These are phyloP conservation scores for Phalaenopsis equestris DNA, from an alignment of 106 monocot species.

Conservation along the genomic window DNA sequence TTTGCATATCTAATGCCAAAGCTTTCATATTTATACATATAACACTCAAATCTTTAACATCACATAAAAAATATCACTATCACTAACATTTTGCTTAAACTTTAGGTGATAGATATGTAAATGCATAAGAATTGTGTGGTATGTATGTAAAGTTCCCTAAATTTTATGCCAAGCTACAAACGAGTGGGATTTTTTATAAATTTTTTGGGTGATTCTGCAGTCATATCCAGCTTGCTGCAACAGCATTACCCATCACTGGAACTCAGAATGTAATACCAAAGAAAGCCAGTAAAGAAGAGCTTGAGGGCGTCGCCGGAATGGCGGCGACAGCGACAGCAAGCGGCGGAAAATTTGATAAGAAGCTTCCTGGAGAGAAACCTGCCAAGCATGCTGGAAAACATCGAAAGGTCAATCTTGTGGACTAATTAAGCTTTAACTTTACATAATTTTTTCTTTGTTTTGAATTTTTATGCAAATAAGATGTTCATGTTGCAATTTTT, in stretches of 20 bases:
- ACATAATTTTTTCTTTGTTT: background rate
- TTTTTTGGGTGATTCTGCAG: conserved; percentile 26
- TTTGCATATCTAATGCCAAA: too few species aligned
- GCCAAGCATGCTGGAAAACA: conserved; percentile 77
- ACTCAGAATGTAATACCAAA: conserved; percentile 47
- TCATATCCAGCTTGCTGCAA: conserved; percentile 90
- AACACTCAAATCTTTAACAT: too few species aligned
- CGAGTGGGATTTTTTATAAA: too few species aligned
- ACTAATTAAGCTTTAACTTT: background rate
- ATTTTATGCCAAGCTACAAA: background rate
- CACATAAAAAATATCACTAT: too few species aligned
- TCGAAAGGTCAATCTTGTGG: conserved; percentile 46
- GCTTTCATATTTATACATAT: too few species aligned
- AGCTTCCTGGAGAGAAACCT: conserved; percentile 89
- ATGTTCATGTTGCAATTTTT: background rate
- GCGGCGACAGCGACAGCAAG: conserved; percentile 84
- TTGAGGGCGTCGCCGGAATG: conserved; percentile 80
- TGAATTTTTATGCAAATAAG: background rate
- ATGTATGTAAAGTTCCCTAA: too few species aligned
- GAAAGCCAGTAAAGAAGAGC: conserved; percentile 70
- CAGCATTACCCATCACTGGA: conserved; percentile 80
- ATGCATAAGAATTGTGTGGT: too few species aligned
- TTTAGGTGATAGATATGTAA: too few species aligned
- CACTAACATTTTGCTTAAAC: too few species aligned
- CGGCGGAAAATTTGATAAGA: conserved; percentile 92